Percentiles rank a stretch among this genome's conserved stretches.
Evolutionary conservation across 768 basidiomycete species (phyloP).

Genomic region (Psilocybe cubensis): DNA sequence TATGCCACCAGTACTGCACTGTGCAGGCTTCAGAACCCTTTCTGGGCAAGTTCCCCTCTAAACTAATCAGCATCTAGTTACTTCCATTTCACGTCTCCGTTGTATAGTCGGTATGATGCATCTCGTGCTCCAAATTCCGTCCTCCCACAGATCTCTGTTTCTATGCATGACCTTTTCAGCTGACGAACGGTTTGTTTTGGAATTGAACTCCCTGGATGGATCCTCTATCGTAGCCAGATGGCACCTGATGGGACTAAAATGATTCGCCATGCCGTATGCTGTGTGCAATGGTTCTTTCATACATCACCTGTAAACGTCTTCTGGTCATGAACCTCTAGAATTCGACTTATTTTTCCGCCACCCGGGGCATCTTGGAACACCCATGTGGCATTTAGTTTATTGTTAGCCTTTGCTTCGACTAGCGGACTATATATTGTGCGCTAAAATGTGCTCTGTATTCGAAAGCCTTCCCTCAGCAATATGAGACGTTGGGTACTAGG

Average conservation of each 20-base stretch:
- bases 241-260: background rate
- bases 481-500: constrained; percentile 13
- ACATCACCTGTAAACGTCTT: background rate
- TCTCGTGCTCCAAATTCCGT: background rate
- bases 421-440: constrained; percentile 1
- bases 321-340: background rate
- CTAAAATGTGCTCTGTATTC: background rate
- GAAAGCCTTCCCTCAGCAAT: background rate
- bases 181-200: background rate
- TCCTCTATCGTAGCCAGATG: background rate
- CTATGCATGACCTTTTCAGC: background rate
- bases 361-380: background rate
- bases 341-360: background rate
- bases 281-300: background rate
- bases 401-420: background rate
- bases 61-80: background rate
- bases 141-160: background rate
- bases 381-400: constrained; percentile 6
- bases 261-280: constrained; percentile 1
- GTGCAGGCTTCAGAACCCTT: background rate
- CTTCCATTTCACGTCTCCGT: background rate
- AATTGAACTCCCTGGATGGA: too few relatives aligned
- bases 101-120: background rate
- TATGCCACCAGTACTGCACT: background rate
- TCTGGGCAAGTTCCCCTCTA: background rate